phyloP scores from a whole-genome alignment of 2,329 filamentous ascomycete species.

The Fonsecaea nubica region DNA sequence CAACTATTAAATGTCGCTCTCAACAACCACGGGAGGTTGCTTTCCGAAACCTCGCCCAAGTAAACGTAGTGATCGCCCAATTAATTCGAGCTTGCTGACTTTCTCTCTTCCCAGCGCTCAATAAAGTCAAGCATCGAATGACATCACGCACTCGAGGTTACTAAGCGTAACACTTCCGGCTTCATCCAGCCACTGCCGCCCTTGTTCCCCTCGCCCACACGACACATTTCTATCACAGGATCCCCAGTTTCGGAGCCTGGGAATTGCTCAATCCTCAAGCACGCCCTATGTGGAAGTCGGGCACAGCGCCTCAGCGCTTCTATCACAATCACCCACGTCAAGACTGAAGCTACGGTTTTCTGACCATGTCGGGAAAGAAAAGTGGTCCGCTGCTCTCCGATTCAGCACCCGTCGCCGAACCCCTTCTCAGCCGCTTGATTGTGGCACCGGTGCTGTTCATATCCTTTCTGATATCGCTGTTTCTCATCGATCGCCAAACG shows the following conservation, averaged over 20 bases:
- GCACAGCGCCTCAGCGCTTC: conserved; percentile 2
- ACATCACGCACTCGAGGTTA: conserved; percentile 11
- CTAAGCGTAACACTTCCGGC: conserved; percentile 15
- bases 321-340: not conserved
- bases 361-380: conserved; percentile 25
- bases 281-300: not conserved
- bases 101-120: not conserved
- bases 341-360: not conserved
- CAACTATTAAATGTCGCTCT: not conserved
- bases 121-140: conserved; percentile 6
- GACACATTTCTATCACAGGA: conserved; percentile 1
- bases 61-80: not conserved
- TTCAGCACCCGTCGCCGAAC: conserved; percentile 29
- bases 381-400: conserved; percentile 8
- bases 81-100: not conserved
- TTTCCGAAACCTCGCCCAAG: not conserved
- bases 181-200: not conserved
- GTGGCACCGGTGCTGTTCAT: conserved; percentile 69
- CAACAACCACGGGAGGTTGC: not conserved
- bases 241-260: not conserved
- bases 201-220: not conserved
- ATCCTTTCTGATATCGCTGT: conserved; percentile 70
- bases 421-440: conserved; percentile 47
- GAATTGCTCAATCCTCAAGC: not conserved
- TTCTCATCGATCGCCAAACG: conserved; percentile 66